These are phyloP conservation scores for Camellia oleifera DNA, from an alignment of 179 eudicot genomes.

Conservation along the genomic window DNA sequence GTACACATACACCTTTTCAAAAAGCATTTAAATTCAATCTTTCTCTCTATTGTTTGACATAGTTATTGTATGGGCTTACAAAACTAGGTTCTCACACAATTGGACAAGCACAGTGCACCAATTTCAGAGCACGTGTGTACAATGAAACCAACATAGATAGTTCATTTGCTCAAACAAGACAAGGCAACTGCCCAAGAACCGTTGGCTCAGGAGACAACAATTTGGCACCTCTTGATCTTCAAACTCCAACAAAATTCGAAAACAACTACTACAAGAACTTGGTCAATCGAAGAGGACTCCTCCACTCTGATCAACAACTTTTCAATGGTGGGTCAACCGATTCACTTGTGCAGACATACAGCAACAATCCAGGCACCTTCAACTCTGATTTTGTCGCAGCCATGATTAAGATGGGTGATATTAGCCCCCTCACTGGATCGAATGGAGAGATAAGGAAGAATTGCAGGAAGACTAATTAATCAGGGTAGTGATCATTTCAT, in stretches of 20 bases:
- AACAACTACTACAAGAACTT: constrained; percentile 38
- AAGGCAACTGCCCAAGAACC: constrained; percentile 36
- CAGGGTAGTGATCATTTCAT: not conserved
- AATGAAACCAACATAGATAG: constrained; percentile 44
- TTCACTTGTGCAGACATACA: constrained; percentile 34
- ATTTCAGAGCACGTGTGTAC: constrained; percentile 40
- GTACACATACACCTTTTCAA: too few relatives aligned
- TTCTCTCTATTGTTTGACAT: not conserved
- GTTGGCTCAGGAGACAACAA: constrained; percentile 51
- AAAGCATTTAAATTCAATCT: not conserved
- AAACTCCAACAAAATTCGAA: constrained; percentile 41
- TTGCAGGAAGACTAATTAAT: constrained; percentile 32
- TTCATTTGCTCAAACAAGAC: constrained; percentile 26
- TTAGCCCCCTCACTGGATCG: constrained; percentile 48
- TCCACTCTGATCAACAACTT: constrained; percentile 54
- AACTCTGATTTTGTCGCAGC: constrained; percentile 34
- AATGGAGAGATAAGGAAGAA: constrained; percentile 44
- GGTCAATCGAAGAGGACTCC: constrained; percentile 29
- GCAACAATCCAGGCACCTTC: constrained; percentile 24
- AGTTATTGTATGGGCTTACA: not conserved
- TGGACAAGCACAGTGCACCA: constrained; percentile 56
- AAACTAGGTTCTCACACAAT: constrained; percentile 48
- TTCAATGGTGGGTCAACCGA: constrained; percentile 47
- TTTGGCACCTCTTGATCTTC: constrained; percentile 42
- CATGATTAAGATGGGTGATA: constrained; percentile 55